Percentiles rank a stretch among this genome's conserved stretches.
Conservation (phyloP, 495 filamentous ascomycete species). For the Mycothermus thermophilus region DNA sequence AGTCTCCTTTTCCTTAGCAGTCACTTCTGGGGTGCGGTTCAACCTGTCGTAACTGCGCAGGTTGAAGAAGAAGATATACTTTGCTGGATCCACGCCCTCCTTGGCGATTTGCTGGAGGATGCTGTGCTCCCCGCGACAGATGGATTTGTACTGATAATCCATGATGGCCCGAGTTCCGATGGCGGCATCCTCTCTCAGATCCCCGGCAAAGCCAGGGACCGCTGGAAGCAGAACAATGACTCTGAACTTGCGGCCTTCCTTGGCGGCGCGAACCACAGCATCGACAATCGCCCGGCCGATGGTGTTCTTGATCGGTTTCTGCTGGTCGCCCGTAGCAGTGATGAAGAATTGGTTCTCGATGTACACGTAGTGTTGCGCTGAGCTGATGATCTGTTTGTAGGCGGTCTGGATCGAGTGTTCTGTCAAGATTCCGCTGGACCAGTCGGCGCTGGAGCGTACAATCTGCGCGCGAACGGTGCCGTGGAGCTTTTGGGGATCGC, state of each 20-base stretch:
- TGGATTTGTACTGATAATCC: conserved; percentile 97
- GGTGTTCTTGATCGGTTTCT: conserved; percentile 72
- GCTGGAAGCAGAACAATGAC: conserved; percentile 83
- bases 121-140: conserved; percentile 77
- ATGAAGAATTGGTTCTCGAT: conserved; percentile 99
- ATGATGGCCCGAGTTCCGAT: conserved; percentile 86
- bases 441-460: conserved; percentile 76
- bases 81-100: conserved; percentile 62
- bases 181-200: conserved; percentile 68
- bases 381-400: conserved; percentile 70
- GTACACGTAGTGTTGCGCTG: conserved; percentile 83
- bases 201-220: conserved; percentile 87
- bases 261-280: conserved; percentile 65
- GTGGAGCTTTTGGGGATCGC: conserved; percentile 28
- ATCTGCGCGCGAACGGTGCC: conserved; percentile 73
- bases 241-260: conserved; percentile 78
- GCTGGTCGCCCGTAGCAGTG: conserved; percentile 79
- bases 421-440: conserved; percentile 84
- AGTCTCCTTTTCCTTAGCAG: conserved; percentile 58
- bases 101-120: conserved; percentile 69
- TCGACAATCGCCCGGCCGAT: conserved; percentile 83
- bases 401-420: conserved; percentile 92
- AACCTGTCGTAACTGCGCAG: conserved; percentile 80
- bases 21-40: conserved; percentile 58
- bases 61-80: conserved; percentile 87